These are phyloP conservation scores for Aaosphaeria pasadenensis DNA, from an alignment of 2,329 filamentous ascomycete species.

Conservation along the genomic window DNA sequence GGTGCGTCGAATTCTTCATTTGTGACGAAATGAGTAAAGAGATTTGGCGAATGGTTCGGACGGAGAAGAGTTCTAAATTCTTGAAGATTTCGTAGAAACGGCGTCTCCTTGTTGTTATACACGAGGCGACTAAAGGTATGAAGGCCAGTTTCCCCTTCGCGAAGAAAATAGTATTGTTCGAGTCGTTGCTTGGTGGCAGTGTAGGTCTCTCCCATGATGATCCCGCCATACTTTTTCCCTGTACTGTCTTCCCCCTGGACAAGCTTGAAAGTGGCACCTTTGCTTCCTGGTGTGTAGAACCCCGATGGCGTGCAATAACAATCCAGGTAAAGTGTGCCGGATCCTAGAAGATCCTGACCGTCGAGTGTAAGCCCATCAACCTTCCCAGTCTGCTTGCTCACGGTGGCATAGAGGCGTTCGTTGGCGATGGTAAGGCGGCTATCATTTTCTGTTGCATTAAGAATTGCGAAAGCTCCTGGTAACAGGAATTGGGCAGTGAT, in stretches of 20 bases:
- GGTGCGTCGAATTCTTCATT: slow-evolving; percentile 56
- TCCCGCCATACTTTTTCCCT: slow-evolving; percentile 54
- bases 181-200: slow-evolving; percentile 56
- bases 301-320: slow-evolving; percentile 61
- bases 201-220: slow-evolving; percentile 60
- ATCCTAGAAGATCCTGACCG: slow-evolving; percentile 26
- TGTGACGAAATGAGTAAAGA: slow-evolving; percentile 63
- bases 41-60: slow-evolving; percentile 47
- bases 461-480: background rate
- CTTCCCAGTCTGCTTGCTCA: slow-evolving; percentile 43
- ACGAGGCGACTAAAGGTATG: slow-evolving; percentile 60
- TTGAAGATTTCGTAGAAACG: slow-evolving; percentile 57
- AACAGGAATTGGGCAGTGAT: too few relatives aligned
- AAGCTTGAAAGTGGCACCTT: slow-evolving; percentile 49
- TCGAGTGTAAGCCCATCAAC: slow-evolving; percentile 46
- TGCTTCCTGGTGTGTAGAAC: slow-evolving; percentile 57
- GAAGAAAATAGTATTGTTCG: slow-evolving; percentile 64
- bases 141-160: slow-evolving; percentile 60
- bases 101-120: slow-evolving; percentile 57
- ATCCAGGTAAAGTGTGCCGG: slow-evolving; percentile 58
- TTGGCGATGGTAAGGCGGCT: slow-evolving; percentile 41
- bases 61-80: slow-evolving; percentile 62
- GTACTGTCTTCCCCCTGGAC: slow-evolving; percentile 48
- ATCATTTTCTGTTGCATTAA: slow-evolving; percentile 15
- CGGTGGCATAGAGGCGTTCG: slow-evolving; percentile 43